Evolutionary conservation across 2,329 filamentous ascomycete species (phyloP), one percentile per base, ranked within the genome.

Genomic region (Stagonosporopsis chrysanthemi): DNA sequence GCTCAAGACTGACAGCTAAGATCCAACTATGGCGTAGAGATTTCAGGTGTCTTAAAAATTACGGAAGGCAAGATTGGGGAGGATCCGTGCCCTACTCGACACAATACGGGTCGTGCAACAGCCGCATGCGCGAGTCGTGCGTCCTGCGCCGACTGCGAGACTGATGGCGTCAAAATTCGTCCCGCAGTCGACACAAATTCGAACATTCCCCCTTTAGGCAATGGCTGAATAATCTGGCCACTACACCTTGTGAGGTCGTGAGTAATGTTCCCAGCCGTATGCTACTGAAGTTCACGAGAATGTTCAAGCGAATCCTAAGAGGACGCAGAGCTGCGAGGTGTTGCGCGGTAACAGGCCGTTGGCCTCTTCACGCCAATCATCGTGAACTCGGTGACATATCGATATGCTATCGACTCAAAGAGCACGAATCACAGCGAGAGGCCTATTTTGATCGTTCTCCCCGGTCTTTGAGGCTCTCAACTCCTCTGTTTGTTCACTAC

Each of bases 341-440:
- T 2, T 46, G 12, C 22, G 39, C 22, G 19, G n/a, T 14, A 24
- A 24, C 24, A 26, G 12, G n/a, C 50, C 35, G 39, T 48, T 26
- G 3, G 11, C 14, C 14, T 22, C 11, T 24, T 7, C 23, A 22
- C 23, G 54, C 54, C 51, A 51, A 50, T 38, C 36, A 33, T n/a
- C 31, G 22, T 40, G 26, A 43, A 42, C 40, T 22, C 35, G 56
- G 51, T 59, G 56, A 63, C 55, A 63, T 61, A 61, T 63, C 55
- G 58, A 61, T 45, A 39, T 58, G 50, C 44, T 46, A 56, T 49
- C 42, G 19, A 28, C 7, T 42, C 38, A 14, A 31, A 24, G 36
- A 15, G 22, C 26, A 38, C 15, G 38, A 23, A 17, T 43, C 17
- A 28, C 40, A 8, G 42, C 48, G 17, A 14, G 24, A 40, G 12